Conservation (phyloP, 805 yeast genomes). For the Wilhelminamyces savonicus region DNA sequence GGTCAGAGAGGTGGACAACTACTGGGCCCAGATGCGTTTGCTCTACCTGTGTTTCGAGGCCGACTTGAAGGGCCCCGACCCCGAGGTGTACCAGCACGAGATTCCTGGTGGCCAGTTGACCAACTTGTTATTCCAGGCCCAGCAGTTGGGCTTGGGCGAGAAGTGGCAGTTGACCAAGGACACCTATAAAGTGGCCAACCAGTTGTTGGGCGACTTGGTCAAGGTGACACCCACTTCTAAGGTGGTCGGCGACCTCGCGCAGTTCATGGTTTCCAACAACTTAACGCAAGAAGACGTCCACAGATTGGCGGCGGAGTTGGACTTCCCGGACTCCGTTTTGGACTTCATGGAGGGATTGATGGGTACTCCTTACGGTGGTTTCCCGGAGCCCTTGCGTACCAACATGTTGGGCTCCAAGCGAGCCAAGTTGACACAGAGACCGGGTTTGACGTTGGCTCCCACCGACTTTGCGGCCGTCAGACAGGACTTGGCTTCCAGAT, state of each 20-base stretch:
- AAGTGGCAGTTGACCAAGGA: slow-evolving; percentile 96
- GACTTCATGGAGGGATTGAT: slow-evolving; percentile 98
- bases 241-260: slow-evolving; percentile 99
- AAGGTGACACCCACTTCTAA: slow-evolving; percentile 99
- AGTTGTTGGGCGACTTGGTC: slow-evolving; percentile 89
- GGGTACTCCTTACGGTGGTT: slow-evolving; percentile 99
- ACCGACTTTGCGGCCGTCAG: slow-evolving; percentile 67
- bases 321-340: slow-evolving; percentile 97
- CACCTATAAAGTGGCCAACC: slow-evolving; percentile 88
- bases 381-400: slow-evolving; percentile 98
- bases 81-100: slow-evolving; percentile 97
- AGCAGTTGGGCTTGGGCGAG: slow-evolving; percentile 95
- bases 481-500: slow-evolving; percentile 70
- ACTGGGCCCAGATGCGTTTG: slow-evolving; percentile 99
- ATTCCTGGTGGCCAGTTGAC: slow-evolving; percentile 99
- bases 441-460: slow-evolving; percentile 87
- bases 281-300: slow-evolving; percentile 78
- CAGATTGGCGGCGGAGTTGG: slow-evolving; percentile 82
- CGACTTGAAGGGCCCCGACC: slow-evolving; percentile 98
- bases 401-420: slow-evolving; percentile 89
- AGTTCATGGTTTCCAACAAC: slow-evolving; percentile 96
- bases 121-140: slow-evolving; percentile 97
- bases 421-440: slow-evolving; percentile 81
- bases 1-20: slow-evolving; percentile 81
- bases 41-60: slow-evolving; percentile 97